Conservation (phyloP, 1,284 basidiomycete species). For the Trichosporon ovoides region DNA sequence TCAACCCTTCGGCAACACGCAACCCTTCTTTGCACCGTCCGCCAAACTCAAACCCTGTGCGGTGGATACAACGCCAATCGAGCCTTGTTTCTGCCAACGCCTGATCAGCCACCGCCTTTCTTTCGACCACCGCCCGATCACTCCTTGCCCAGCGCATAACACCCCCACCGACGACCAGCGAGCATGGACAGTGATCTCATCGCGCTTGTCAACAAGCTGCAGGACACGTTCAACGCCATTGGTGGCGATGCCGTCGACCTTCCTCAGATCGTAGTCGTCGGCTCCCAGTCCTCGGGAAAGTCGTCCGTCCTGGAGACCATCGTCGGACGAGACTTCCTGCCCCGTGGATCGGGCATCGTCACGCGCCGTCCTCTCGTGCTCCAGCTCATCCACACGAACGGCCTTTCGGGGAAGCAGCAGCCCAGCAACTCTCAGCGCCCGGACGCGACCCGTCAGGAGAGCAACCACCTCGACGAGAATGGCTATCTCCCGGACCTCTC, state of each 20-base stretch:
- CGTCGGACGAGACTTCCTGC: constrained; percentile 92
- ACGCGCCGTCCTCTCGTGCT: constrained; percentile 91
- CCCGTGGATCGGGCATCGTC: constrained; percentile 69
- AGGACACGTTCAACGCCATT: constrained; percentile 55
- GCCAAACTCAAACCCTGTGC: constrained; percentile 3
- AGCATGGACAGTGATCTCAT: constrained; percentile 92
- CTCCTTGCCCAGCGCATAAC: background rate
- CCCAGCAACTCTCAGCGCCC: background rate
- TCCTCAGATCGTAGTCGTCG: constrained; percentile 48
- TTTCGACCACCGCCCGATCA: background rate
- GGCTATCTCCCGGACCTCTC: constrained; percentile 41
- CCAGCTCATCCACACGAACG: constrained; percentile 85
- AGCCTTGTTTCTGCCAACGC: background rate
- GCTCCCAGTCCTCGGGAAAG: constrained; percentile 55
- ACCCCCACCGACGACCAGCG: background rate
- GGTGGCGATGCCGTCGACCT: constrained; percentile 56
- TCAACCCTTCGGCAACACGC: constrained; percentile 2
- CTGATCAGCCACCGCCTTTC: background rate
- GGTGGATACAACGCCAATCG: constrained; percentile 4
- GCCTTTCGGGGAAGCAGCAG: constrained; percentile 9
- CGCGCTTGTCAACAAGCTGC: constrained; percentile 89
- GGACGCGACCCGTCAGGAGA: background rate
- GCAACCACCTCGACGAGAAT: constrained; percentile 20
- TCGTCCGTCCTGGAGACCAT: constrained; percentile 61
- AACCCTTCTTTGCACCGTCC: constrained; percentile 4